Evolutionary conservation across 495 filamentous ascomycete genomes (phyloP), one percentile per base, ranked within the genome.

Genomic region (Hypoxylon fuscum): DNA sequence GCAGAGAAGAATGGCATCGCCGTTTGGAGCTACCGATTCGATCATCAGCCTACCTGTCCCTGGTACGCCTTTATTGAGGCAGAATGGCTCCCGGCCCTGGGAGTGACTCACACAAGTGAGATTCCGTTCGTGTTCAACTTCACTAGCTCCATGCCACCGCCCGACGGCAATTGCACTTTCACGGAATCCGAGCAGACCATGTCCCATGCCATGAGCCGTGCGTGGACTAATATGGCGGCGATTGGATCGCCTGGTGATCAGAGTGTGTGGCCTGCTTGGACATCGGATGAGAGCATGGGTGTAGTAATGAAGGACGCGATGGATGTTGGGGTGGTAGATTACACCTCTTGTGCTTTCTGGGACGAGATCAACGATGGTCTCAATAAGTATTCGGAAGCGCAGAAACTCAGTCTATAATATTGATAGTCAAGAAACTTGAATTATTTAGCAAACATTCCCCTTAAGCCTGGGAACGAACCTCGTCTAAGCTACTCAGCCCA

Each of bases 71-170:
- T 27, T 1, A 55, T 74, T 17, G 14, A 59, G n/a, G 25, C 48
- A n/a, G 41, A 29, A 5, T 62, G 27, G 8, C 37, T 72, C 14
- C 45, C 48, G 3, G 17, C 59, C 7, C 53, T 73, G 9, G 71
- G 69, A 7, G 70, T 69, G 20, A 66, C 72, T 17, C 76, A 79
- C 50, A 74, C 72, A 18, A 70, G 72, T 23, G 76, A 79, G 50
- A 67, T 79, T 37, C 76, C 75, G 12, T 77, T 70, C 54, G 73
- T 79, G n/a, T 76, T 78, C 38, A 75, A 74, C 23, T 72, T 76
- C 41, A 59, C 72, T 21, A 40, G 59, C 17, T 43, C 48, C 29
- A 59, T 65, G 35, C 71, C 71, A 18, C 55, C 61, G 17, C 70
- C 64, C 3, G 50, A 61, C 21, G 65, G 68, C 5, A 72, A 60